Conservation (phyloP, 345 rosid genomes). For the Nasturtium officinale region DNA sequence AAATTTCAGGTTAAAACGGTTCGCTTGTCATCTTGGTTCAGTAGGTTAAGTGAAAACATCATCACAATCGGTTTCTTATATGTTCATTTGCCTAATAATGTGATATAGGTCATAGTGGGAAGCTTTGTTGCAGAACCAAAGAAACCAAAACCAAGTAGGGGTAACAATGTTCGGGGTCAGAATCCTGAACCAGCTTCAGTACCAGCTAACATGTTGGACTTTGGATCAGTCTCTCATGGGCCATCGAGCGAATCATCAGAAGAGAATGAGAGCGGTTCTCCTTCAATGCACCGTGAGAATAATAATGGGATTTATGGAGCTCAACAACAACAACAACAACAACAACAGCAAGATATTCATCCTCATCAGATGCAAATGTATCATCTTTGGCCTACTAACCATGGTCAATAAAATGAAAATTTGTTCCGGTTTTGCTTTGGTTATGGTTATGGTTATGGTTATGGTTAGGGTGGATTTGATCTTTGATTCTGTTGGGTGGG, state of each 20-base stretch:
- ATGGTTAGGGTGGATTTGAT: conserved; percentile 17
- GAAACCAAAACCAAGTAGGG: conserved; percentile 46
- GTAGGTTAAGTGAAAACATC: neutral
- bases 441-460: conserved; percentile 1
- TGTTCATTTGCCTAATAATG: conserved; percentile 7
- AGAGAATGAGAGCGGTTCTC: conserved; percentile 54
- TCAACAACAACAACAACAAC: conserved; percentile 36
- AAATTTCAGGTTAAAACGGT: neutral
- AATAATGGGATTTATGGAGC: conserved; percentile 26
- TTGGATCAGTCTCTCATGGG: conserved; percentile 73
- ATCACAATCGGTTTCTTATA: neutral
- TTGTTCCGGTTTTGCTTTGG: neutral
- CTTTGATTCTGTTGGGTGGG: neutral
- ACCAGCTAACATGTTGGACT: conserved; percentile 59
- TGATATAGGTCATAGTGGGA: conserved; percentile 73
- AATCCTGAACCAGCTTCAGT: conserved; percentile 64
- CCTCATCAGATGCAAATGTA: conserved; percentile 34
- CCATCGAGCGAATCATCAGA: conserved; percentile 79
- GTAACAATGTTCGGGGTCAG: conserved; percentile 17
- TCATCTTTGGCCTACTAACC: conserved; percentile 25
- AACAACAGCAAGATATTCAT: neutral
- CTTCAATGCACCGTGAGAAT: conserved; percentile 22
- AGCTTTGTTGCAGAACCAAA: conserved; percentile 75
- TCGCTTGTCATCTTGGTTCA: neutral
- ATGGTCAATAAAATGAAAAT: conserved; percentile 19